Percentiles rank a stretch among this genome's conserved stretches.
phyloP scores from a whole-genome alignment of 306 rosid species.

The Vigna radiata region DNA sequence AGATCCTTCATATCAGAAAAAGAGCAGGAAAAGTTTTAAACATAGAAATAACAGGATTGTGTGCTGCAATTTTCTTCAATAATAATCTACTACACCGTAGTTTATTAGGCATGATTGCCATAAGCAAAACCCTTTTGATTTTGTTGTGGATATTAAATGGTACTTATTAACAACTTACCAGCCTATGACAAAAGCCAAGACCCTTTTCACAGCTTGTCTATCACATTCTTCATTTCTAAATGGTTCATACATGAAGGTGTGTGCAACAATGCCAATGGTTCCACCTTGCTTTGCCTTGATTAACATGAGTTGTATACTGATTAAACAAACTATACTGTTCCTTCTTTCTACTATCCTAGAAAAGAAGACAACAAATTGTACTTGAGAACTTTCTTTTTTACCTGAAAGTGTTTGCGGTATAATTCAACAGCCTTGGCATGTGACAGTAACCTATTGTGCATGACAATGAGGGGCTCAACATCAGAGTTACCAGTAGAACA shows the following conservation, averaged over 20 bases:
- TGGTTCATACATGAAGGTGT: slow-evolving; percentile 65
- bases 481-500: slow-evolving; percentile 67
- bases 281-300: slow-evolving; percentile 66
- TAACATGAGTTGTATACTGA: slow-evolving; percentile 6
- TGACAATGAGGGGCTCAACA: slow-evolving; percentile 64
- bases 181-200: slow-evolving; percentile 54
- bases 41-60: neutral
- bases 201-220: slow-evolving; percentile 58
- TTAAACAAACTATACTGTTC: neutral
- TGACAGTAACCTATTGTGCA: slow-evolving; percentile 73
- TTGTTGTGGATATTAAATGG: neutral
- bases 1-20: slow-evolving; percentile 42
- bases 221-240: slow-evolving; percentile 61
- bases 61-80: neutral
- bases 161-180: slow-evolving; percentile 52
- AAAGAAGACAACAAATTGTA: slow-evolving; percentile 7
- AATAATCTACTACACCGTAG: neutral
- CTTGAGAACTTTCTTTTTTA: neutral
- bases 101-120: neutral
- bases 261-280: slow-evolving; percentile 51
- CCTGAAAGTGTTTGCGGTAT: slow-evolving; percentile 67
- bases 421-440: slow-evolving; percentile 69
- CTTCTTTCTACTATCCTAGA: neutral
- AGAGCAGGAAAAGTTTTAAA: neutral
- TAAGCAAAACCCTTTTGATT: no score